phyloP scores from a whole-genome alignment of 495 filamentous ascomycete genomes.

The Tuber microsphaerosporum region DNA sequence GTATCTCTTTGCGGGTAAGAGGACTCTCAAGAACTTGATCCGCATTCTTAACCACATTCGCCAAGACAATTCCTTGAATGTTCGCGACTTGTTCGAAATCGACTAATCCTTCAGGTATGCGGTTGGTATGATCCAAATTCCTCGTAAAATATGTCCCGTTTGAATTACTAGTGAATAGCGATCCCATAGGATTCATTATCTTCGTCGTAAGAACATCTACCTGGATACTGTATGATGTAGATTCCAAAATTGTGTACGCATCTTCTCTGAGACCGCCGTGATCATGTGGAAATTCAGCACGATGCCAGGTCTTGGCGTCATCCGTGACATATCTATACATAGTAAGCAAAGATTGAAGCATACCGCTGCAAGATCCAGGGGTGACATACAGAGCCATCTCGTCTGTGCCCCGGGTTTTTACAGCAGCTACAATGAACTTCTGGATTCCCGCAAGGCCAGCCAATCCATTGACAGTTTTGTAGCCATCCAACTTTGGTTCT shows the following conservation, averaged over 20 bases:
- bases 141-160: constrained; percentile 91
- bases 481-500: constrained; percentile 68
- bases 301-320: constrained; percentile 77
- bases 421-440: constrained; percentile 75
- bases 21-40: constrained; percentile 58
- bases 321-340: constrained; percentile 51
- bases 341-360: constrained; percentile 11
- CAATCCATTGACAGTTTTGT: constrained; percentile 64
- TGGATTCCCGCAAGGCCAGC: constrained; percentile 71
- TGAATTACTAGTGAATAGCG: constrained; percentile 86
- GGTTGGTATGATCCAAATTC: constrained; percentile 86
- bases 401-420: constrained; percentile 66
- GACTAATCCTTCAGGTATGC: constrained; percentile 60
- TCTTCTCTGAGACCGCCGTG: constrained; percentile 68
- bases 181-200: constrained; percentile 63
- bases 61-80: constrained; percentile 83
- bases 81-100: constrained; percentile 88
- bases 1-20: constrained; percentile 54
- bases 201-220: constrained; percentile 75
- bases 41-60: constrained; percentile 84
- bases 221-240: constrained; percentile 93
- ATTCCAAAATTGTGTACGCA: constrained; percentile 88
- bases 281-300: constrained; percentile 73
- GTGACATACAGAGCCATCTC: constrained; percentile 77
- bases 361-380: background rate